Evolutionary conservation across 257 asterid genomes (phyloP), one percentile per base, ranked within the genome.

Genomic region (Thymus mandschuricus): DNA sequence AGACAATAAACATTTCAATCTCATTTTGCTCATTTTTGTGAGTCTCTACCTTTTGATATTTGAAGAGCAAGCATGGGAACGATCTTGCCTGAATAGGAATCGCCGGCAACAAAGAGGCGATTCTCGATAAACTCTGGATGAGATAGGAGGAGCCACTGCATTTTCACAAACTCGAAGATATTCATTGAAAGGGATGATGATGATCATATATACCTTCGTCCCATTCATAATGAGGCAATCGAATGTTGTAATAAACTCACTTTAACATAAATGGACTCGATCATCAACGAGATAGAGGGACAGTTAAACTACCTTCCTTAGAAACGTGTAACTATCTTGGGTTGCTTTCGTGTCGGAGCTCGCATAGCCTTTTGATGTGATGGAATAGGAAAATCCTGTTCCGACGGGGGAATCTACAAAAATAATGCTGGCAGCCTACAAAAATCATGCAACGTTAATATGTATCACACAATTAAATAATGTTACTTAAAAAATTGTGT

Each of bases 81-180:
- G 38, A 80, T 62, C 43, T 74, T 78, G 74, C 86, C 90, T 21
- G 81, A 89, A 27, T 88, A 85, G 13, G 96, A 88, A 56, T 86
- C 90, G 5, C 92, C 89, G 3, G 69, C 85, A 69, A 88, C 43
- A 69, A 72, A 86, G 0, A 88, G 41, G 4, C 69, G 85, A 66
- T 84, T 82, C n/a, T 79, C 61, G 8, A 49, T 30, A 62, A 84
- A 88, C 21, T 0, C 31, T 0, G 88, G 85, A 69, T 82, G 92
- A 7, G 58, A 75, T 40, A 73, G 68, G 62, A 88, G 21, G 62
- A 88, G 21, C 96, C 96, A 88, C 92, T 88, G 89, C 75, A 81
- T 21, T 52, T 68, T 2, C 38, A 12, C 56, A 51, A 44, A 44
- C 49, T 44, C 11, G 8, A 6, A 12, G 6, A 38, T 4, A 4